A percentile compares a stretch with the other conserved stretches of the same genome.
These are phyloP conservation scores for Avena insularis DNA, from an alignment of 176 grass and related monocot genomes.

Conservation along the genomic window DNA sequence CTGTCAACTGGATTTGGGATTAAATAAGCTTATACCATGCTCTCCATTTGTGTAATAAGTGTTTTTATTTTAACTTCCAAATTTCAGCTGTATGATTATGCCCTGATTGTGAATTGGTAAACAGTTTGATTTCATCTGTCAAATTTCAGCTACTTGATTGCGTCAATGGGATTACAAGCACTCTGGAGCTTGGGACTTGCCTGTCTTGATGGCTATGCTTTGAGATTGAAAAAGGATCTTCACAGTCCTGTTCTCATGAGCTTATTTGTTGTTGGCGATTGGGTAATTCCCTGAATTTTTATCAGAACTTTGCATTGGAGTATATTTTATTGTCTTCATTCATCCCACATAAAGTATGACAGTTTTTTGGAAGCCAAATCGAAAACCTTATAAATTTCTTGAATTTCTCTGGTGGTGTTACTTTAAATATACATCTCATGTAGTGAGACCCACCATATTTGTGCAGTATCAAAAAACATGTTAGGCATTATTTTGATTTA, in stretches of 20 bases:
- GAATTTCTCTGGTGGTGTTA: background rate
- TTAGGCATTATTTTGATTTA: background rate
- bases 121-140: background rate
- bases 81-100: background rate
- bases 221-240: constrained; percentile 70
- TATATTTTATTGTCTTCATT: background rate
- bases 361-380: constrained; percentile 9
- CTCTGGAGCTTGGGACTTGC: constrained; percentile 91
- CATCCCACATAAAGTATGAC: background rate
- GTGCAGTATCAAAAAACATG: background rate
- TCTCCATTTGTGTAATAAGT: background rate
- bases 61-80: background rate
- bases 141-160: constrained; percentile 83
- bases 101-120: constrained; percentile 24
- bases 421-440: background rate
- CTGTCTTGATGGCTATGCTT: constrained; percentile 82
- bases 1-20: background rate
- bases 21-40: background rate
- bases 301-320: background rate
- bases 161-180: constrained; percentile 89
- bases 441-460: background rate
- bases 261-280: constrained; percentile 91
- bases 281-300: constrained; percentile 58
- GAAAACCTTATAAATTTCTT: background rate
- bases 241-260: constrained; percentile 75